phyloP scores from a whole-genome alignment of 768 basidiomycete genomes.

The Mycena olivaceomarginata region DNA sequence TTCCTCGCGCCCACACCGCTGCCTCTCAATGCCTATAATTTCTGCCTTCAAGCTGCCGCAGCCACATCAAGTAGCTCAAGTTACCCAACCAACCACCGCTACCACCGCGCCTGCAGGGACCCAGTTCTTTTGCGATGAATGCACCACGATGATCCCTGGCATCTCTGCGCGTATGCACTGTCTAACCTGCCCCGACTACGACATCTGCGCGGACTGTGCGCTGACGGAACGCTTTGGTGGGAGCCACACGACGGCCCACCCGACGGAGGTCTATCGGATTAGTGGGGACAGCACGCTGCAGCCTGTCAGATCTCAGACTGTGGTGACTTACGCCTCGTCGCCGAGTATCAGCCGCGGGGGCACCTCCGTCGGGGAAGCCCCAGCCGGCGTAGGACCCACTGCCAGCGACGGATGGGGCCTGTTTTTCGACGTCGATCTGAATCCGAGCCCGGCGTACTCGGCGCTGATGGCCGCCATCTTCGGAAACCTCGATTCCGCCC shows the following conservation, averaged over 20 bases:
- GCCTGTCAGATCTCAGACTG: background rate
- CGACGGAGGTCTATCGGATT: background rate
- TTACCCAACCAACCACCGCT: no score
- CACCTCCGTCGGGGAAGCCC: background rate
- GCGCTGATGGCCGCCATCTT: slow-evolving; percentile 33
- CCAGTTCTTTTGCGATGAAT: background rate
- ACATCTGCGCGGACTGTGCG: slow-evolving; percentile 20
- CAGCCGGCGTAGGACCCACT: background rate
- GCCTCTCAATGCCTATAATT: no score
- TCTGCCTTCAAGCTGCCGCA: background rate
- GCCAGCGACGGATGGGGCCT: background rate
- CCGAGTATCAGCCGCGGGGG: background rate
- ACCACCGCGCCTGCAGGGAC: background rate
- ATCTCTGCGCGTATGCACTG: slow-evolving; percentile 9
- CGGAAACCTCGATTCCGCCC: slow-evolving; percentile 33
- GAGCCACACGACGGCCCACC: background rate
- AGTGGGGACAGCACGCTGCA: background rate
- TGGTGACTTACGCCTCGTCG: background rate
- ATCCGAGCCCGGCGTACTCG: background rate
- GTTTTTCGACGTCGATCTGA: background rate
- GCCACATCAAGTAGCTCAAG: background rate
- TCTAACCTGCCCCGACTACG: slow-evolving; percentile 16
- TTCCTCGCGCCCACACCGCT: no score
- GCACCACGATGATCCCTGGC: background rate
- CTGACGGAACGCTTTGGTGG: slow-evolving; percentile 6